Conservation (phyloP, 345 rosid species). For the Eucalyptus sideroxylon region DNA sequence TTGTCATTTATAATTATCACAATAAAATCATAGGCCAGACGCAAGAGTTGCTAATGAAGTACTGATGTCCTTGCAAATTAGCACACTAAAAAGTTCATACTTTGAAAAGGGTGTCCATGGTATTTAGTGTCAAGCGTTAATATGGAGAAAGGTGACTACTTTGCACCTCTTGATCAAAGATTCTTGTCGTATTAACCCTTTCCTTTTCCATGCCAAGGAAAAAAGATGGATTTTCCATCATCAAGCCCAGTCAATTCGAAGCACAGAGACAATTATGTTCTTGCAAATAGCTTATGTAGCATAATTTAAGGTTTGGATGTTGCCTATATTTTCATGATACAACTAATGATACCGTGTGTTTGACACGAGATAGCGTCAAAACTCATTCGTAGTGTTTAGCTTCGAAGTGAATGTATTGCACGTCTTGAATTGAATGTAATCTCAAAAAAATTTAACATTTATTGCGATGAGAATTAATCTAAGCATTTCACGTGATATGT, state of each 20-base stretch:
- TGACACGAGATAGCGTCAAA: fast-evolving
- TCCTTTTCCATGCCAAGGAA: neutral
- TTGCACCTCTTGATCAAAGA: neutral
- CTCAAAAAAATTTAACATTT: neutral
- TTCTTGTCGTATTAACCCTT: neutral
- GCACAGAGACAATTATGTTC: neutral
- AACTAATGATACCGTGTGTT: fast-evolving
- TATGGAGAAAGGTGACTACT: neutral
- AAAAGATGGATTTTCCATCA: neutral
- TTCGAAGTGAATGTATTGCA: neutral
- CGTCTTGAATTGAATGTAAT: neutral
- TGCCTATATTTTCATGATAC: fast-evolving
- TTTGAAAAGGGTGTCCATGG: neutral
- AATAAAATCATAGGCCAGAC: neutral
- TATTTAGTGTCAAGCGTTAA: neutral
- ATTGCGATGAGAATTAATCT: neutral
- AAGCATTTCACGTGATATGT: neutral
- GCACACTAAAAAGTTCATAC: neutral
- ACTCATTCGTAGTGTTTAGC: fast-evolving
- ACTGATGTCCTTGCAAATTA: neutral
- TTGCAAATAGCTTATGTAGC: neutral
- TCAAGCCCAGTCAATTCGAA: neutral
- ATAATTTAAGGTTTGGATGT: neutral
- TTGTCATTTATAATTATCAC: neutral
- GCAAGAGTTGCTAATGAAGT: neutral